Evolutionary conservation across 306 rosid species (phyloP).

Genomic region (Medicago lupulina): DNA sequence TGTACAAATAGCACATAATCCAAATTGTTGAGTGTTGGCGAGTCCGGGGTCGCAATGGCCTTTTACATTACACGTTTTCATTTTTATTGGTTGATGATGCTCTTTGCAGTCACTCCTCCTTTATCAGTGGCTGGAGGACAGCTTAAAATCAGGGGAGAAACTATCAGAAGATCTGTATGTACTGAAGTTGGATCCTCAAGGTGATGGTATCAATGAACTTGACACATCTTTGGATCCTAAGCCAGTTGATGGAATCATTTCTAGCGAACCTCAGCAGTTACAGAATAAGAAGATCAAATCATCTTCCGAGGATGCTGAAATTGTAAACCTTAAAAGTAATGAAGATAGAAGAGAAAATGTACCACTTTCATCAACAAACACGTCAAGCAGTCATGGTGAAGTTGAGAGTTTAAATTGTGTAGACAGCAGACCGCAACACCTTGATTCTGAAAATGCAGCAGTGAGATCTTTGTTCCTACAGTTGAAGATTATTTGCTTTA

Average conservation of each 20-base stretch:
- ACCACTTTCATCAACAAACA: conserved; percentile 32
- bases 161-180: conserved; percentile 66
- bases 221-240: conserved; percentile 42
- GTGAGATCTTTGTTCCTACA: conserved; percentile 45
- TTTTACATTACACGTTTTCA: conserved; percentile 13
- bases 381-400: conserved; percentile 41
- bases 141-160: conserved; percentile 80
- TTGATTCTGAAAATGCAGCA: conserved; percentile 50
- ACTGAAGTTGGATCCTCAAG: conserved; percentile 53
- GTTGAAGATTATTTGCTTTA: conserved; percentile 25
- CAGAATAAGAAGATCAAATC: conserved; percentile 56
- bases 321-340: conserved; percentile 32
- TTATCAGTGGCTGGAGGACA: conserved; percentile 86
- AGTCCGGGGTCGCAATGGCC: neutral
- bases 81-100: conserved; percentile 27
- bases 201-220: conserved; percentile 29
- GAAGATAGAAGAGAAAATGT: conserved; percentile 44
- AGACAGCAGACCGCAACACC: conserved; percentile 39
- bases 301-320: conserved; percentile 45
- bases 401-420: conserved; percentile 31
- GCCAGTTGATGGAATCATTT: conserved; percentile 37
- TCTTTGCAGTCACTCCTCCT: conserved; percentile 62
- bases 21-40: too few species aligned
- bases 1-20: too few species aligned
- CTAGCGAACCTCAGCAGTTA: conserved; percentile 46